Conservation (phyloP, 2,329 filamentous ascomycete genomes). For the Ceratocystis harringtonii region DNA sequence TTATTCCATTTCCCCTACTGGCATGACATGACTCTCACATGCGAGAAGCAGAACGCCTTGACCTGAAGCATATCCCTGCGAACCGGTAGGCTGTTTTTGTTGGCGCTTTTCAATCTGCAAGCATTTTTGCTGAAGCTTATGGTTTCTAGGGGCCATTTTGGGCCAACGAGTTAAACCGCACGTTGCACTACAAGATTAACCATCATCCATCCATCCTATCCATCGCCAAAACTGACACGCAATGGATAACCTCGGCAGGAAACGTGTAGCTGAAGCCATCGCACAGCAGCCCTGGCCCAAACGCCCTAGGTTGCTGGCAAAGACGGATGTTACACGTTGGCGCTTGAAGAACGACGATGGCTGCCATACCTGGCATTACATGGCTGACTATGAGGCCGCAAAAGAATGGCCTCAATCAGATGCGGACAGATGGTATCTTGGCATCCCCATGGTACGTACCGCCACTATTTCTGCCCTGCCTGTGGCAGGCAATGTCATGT, state of each 20-base stretch:
- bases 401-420: slow-evolving; percentile 70
- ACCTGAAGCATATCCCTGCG: neutral
- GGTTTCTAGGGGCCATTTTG: neutral
- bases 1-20: neutral
- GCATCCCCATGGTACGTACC: slow-evolving; percentile 53
- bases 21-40: neutral
- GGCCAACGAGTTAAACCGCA: neutral
- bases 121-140: neutral
- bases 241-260: slow-evolving; percentile 23
- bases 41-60: neutral
- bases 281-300: slow-evolving; percentile 28
- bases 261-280: slow-evolving; percentile 30
- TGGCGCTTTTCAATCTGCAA: neutral
- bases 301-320: slow-evolving; percentile 34
- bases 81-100: neutral
- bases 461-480: neutral
- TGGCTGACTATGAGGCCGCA: slow-evolving; percentile 55
- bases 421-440: slow-evolving; percentile 82
- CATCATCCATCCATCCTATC: neutral
- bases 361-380: slow-evolving; percentile 86
- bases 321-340: slow-evolving; percentile 74
- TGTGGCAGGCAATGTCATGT: neutral
- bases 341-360: slow-evolving; percentile 64
- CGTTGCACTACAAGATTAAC: neutral
- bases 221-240: neutral